Evolutionary conservation across 1,284 basidiomycete genomes (phyloP), one percentile per base, ranked within the genome.

Genomic region (Clitocybe nebularis): DNA sequence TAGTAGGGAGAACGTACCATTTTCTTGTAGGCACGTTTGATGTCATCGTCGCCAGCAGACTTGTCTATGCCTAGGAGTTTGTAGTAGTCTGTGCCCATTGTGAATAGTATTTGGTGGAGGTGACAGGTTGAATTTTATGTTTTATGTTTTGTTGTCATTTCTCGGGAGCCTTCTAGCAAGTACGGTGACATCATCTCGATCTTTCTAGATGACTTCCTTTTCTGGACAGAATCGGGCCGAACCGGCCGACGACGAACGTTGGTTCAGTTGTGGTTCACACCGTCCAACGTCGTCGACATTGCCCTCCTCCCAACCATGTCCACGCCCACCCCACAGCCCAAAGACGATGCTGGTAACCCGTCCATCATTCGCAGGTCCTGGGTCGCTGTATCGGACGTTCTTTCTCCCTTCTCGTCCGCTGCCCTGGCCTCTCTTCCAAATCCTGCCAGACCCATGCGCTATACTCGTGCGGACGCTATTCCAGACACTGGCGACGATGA

Each of bases 1-100:
- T 14, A 24, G 14, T 22, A 19, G 20, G 13, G 28, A 3, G 16
- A 22, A 59, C 73, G 21, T 47, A 82, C 84, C 75, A 84, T 80
- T 60, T 83, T 85, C 72, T 85, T 87, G 70, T 89, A 89, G 1
- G 84, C 86, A 50, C 81, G 84, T 64, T 93, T 94, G 57, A 97
- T 84, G 16, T 91, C 84, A 52, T 88, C 83, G 11, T 94, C 92
- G 5, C 64, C 67, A 16, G 93, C 93, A 36, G 72, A 71, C 62
- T 81, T 87, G 53, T 71, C 61, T 39, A 97, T 63, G 48, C 85
- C 89, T 17, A 97, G 75, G 1, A 82, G 69, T 55, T 83, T 79
- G 77, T 93, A 93, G 67, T 93, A 93, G 69, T 91, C 84, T 54
- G 69, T 66, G 47, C 84, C 87, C 86, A 89, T 89, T 35, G 46